These are phyloP conservation scores for Phialocephala sp. DNA, from an alignment of 2,329 filamentous ascomycete species.

Conservation along the genomic window DNA sequence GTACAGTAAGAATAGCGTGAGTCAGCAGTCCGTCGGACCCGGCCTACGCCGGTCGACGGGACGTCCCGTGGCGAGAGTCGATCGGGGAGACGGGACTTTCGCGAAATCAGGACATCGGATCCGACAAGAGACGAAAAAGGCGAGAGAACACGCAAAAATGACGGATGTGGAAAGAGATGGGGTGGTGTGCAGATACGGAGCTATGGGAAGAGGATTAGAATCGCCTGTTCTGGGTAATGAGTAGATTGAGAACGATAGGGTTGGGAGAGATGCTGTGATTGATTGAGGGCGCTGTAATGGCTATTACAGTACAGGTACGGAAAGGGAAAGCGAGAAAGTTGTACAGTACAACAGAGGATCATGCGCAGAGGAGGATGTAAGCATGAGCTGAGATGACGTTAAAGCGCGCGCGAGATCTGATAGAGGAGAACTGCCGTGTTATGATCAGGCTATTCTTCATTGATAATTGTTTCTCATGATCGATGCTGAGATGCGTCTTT, in stretches of 20 bases:
- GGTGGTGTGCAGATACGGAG: neutral
- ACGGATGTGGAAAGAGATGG: neutral
- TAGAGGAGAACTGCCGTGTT: neutral
- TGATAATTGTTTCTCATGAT: neutral
- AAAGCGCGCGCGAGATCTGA: neutral
- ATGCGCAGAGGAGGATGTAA: neutral
- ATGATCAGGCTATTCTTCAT: neutral
- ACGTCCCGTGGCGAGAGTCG: neutral
- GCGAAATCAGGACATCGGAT: neutral
- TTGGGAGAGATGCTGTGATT: neutral
- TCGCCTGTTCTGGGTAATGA: neutral
- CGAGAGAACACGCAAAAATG: neutral
- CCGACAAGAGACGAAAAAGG: neutral
- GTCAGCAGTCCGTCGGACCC: neutral
- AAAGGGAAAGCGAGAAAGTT: neutral
- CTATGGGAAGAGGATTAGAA: neutral
- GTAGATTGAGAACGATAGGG: neutral
- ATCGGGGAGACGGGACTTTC: neutral
- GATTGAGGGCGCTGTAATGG: too few species aligned
- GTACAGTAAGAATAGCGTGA: too few species aligned
- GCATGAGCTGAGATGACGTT: neutral
- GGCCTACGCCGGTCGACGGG: neutral
- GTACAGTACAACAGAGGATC: too few species aligned
- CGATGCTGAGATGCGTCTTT: neutral
- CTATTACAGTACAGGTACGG: neutral